Conservation (phyloP, 176 grass and related monocot genomes). For the Tillandsia fasciculata region DNA sequence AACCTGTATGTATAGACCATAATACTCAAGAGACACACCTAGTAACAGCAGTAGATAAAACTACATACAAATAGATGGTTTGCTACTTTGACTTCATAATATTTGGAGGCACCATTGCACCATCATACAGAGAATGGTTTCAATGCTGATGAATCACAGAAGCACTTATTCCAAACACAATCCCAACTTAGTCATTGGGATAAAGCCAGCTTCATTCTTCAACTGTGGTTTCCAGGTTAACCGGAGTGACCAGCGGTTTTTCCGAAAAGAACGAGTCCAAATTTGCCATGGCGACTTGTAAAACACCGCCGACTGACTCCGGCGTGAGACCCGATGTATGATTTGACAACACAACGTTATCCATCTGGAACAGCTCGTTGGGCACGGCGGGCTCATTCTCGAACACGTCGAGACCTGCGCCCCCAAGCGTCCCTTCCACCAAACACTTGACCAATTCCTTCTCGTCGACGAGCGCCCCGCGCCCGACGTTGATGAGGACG, state of each 20-base stretch:
- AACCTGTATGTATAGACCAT: too few relatives aligned
- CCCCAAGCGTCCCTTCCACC: constrained; percentile 18
- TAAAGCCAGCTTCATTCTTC: too few relatives aligned
- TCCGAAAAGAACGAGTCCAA: constrained; percentile 45
- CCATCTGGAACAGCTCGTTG: constrained; percentile 30
- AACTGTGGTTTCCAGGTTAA: background rate
- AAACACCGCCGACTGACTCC: constrained; percentile 3
- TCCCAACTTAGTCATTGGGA: too few relatives aligned
- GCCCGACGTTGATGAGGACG: constrained; percentile 35
- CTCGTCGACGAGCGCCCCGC: constrained; percentile 34
- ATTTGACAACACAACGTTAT: constrained; percentile 42
- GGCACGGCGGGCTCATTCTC: constrained; percentile 35
- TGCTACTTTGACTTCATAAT: too few relatives aligned
- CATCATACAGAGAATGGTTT: too few relatives aligned
- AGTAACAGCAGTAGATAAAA: too few relatives aligned
- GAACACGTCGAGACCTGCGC: constrained; percentile 48
- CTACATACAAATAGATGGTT: too few relatives aligned
- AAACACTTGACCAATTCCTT: constrained; percentile 23
- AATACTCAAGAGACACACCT: too few relatives aligned
- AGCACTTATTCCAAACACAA: too few relatives aligned
- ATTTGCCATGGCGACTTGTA: constrained; percentile 22
- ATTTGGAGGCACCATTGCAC: too few relatives aligned
- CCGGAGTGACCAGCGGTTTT: constrained; percentile 20
- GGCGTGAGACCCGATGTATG: constrained; percentile 18
- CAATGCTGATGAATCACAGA: too few relatives aligned